phyloP scores from a whole-genome alignment of 2,329 filamentous ascomycete species.

The Sclerotinia spermophila region DNA sequence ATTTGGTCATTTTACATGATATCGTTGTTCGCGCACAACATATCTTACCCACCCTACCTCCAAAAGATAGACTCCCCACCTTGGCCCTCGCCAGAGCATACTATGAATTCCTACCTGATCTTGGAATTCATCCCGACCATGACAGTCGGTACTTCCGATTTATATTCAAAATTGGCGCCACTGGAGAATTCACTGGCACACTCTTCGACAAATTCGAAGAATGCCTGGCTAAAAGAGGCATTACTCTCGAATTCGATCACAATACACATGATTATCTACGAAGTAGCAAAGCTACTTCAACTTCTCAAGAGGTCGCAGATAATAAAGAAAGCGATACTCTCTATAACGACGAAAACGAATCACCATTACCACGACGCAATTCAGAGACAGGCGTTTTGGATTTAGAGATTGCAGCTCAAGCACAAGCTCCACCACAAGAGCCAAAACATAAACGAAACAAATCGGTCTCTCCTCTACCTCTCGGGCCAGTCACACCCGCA shows the following conservation, averaged over 20 bases:
- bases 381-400: slow-evolving; percentile 37
- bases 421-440: slow-evolving; percentile 16
- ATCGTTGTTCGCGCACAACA: slow-evolving; percentile 71
- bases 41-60: slow-evolving; percentile 53
- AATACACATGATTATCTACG: slow-evolving; percentile 28
- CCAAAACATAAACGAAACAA: slow-evolving; percentile 25
- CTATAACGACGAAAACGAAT: slow-evolving; percentile 22
- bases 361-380: slow-evolving; percentile 32
- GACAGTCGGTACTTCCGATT: slow-evolving; percentile 75
- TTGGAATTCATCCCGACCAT: slow-evolving; percentile 67
- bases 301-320: slow-evolving; percentile 6
- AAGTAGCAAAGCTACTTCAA: neutral
- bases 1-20: slow-evolving; percentile 73
- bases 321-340: slow-evolving; percentile 21
- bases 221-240: slow-evolving; percentile 65
- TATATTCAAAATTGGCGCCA: slow-evolving; percentile 72
- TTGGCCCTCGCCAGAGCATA: slow-evolving; percentile 80
- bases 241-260: slow-evolving; percentile 61
- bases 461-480: slow-evolving; percentile 26
- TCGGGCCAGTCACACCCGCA: slow-evolving; percentile 14
- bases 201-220: slow-evolving; percentile 68
- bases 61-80: slow-evolving; percentile 64
- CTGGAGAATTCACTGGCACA: slow-evolving; percentile 48
- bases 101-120: slow-evolving; percentile 66
- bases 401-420: slow-evolving; percentile 21